phyloP scores from a whole-genome alignment of 352 stramenopile genomes.

The Saprolegnia diclina region DNA sequence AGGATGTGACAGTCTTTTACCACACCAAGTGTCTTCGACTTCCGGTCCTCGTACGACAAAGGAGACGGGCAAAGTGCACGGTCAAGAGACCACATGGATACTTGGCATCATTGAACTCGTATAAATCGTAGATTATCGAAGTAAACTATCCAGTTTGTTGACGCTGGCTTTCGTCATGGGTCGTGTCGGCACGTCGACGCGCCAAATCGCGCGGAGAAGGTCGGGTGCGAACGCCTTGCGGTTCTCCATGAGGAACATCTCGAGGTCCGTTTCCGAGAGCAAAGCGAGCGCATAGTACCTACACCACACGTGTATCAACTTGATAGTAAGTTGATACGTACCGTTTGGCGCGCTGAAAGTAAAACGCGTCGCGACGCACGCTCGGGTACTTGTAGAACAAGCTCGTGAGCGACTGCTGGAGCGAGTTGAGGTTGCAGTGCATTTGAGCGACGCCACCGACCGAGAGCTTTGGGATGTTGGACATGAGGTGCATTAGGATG shows the following conservation, averaged over 20 bases:
- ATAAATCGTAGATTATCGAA: too few relatives aligned
- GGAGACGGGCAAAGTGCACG: too few relatives aligned
- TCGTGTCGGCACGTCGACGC: slow-evolving; percentile 65
- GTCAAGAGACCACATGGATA: too few relatives aligned
- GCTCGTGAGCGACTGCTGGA: slow-evolving; percentile 67
- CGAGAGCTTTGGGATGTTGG: slow-evolving; percentile 64
- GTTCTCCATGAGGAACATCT: slow-evolving; percentile 73
- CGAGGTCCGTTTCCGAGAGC: slow-evolving; percentile 66
- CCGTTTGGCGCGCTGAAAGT: slow-evolving; percentile 73
- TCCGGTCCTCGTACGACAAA: too few relatives aligned
- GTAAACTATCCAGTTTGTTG: slow-evolving; percentile 77
- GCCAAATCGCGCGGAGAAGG: slow-evolving; percentile 67
- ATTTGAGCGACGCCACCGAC: slow-evolving; percentile 73
- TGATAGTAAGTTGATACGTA: neutral
- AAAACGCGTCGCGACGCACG: slow-evolving; percentile 41
- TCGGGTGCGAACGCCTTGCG: slow-evolving; percentile 51
- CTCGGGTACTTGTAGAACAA: slow-evolving; percentile 66
- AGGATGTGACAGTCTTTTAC: too few relatives aligned
- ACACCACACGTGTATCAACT: neutral
- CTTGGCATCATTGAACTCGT: too few relatives aligned
- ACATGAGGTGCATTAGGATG: slow-evolving; percentile 57
- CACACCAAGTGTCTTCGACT: too few relatives aligned
- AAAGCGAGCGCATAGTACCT: slow-evolving; percentile 65
- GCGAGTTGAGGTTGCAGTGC: slow-evolving; percentile 64
- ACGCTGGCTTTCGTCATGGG: slow-evolving; percentile 65